Base-by-base conservation (phyloP, 768 basidiomycete species). In the Boletus reticulatus region DNA sequence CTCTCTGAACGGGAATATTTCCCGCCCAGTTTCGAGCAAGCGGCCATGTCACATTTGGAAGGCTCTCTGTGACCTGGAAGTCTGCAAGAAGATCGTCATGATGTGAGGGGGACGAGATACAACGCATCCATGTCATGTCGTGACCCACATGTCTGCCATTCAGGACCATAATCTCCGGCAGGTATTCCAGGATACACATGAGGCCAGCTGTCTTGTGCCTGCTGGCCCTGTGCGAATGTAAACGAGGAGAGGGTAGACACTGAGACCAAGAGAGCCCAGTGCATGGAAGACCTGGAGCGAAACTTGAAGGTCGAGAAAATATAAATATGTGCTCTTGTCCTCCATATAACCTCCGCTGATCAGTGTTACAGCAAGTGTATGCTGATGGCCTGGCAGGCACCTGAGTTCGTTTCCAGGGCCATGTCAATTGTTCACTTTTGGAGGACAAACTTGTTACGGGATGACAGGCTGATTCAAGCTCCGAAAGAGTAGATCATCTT, bases 21-120 rank as follows among this genome's bases (percentile, higher is more conserved):
- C 85, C 85, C 16, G 85, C 84, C 62, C 75, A 87, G 63, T 75
- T 80, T 9, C 77, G 78, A 44, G 75, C 1, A n/a, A 75, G 65
- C 20, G 71, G 61, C 64, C 83, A 85, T 0, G 83, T 80, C 43
- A 87, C 72, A 52, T 85, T 85, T 4, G 85, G 85, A 9, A 87
- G 75, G 12, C 65, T 66, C 6, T 72, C 67, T 0, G 80, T 84
- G 14, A 87, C 84, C 58, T 78, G 69, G 55, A 84, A 87, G 63
- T 87, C 85, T 87, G 53, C 24, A n/a, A 37, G 22, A 34, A 43
- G 9, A 16, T 5, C 4, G n/a, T 37, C 4, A 29, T 29, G n/a
- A 9, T 16, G 32, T 45, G 11, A 17, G 20, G 12, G 4, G 16
- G 4, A 9, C 19, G 7, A 19, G 4, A 13, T 32, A 31, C 14